Evolutionary conservation across 768 basidiomycete species (phyloP).

Genomic region (Mycena galericulata): DNA sequence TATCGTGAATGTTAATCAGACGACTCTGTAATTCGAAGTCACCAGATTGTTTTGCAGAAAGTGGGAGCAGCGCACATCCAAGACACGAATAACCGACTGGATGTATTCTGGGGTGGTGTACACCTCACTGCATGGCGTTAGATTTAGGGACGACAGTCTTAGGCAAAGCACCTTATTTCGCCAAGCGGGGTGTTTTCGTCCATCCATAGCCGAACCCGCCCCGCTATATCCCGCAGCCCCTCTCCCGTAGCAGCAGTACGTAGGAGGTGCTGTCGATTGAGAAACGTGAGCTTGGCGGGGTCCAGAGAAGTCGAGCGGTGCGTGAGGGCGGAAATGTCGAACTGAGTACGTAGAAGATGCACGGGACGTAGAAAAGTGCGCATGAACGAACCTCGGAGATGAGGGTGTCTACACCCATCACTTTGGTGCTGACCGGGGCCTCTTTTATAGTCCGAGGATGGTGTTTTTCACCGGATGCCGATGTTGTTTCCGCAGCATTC

Average conservation of each 20-base stretch:
- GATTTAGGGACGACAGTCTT: too few relatives aligned
- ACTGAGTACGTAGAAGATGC: slow-evolving; percentile 54
- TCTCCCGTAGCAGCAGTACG: slow-evolving; percentile 61
- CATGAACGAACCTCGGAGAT: slow-evolving; percentile 19
- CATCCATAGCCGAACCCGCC: slow-evolving; percentile 55
- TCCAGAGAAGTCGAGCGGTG: slow-evolving; percentile 89
- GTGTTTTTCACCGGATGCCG: slow-evolving; percentile 11
- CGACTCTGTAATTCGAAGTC: slow-evolving; percentile 63
- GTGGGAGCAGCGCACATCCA: slow-evolving; percentile 60
- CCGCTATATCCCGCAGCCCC: slow-evolving; percentile 66
- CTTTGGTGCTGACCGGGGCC: slow-evolving; percentile 73
- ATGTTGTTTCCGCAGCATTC: slow-evolving; percentile 33
- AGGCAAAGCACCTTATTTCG: slow-evolving; percentile 63
- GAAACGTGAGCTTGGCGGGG: slow-evolving; percentile 80
- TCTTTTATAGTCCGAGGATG: slow-evolving; percentile 43
- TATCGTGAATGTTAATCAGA: slow-evolving; percentile 75
- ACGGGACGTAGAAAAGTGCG: not conserved
- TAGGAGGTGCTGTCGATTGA: slow-evolving; percentile 90
- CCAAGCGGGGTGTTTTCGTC: slow-evolving; percentile 66
- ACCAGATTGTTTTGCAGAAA: not conserved
- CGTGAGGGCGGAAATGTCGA: slow-evolving; percentile 81
- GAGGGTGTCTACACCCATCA: slow-evolving; percentile 77
- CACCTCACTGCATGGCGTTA: slow-evolving; percentile 46
- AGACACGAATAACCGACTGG: slow-evolving; percentile 67
- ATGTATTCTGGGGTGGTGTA: slow-evolving; percentile 70